Conservation (phyloP, 2,329 filamentous ascomycete genomes). For the Cercospora sp. region DNA sequence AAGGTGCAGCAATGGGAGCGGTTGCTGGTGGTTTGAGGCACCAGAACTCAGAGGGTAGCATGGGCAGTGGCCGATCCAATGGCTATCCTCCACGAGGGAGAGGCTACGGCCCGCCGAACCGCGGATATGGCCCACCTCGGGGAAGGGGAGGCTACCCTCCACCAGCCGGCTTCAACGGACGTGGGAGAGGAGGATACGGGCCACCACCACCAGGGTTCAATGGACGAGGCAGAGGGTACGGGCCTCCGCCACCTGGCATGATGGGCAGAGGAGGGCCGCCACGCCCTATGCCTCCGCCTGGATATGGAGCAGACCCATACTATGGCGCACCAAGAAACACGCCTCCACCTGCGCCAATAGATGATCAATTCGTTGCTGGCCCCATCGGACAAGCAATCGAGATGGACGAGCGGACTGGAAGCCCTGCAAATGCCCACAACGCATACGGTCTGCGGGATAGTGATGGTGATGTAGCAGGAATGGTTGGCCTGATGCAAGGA, state of each 20-base stretch:
- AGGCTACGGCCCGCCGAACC: constrained; percentile 37
- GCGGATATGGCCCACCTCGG: constrained; percentile 48
- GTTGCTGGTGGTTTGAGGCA: constrained; percentile 46
- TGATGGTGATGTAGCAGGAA: constrained; percentile 71
- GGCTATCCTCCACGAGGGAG: constrained; percentile 29
- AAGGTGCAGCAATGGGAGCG: constrained; percentile 36
- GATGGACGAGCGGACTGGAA: constrained; percentile 71
- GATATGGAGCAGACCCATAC: constrained; percentile 33
- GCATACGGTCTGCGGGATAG: constrained; percentile 57
- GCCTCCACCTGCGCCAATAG: constrained; percentile 34
- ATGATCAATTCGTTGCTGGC: constrained; percentile 36
- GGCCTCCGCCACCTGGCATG: constrained; percentile 28
- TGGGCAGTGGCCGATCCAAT: constrained; percentile 42
- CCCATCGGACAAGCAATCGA: constrained; percentile 68
- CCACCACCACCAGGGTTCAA: constrained; percentile 33
- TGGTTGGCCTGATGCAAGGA: constrained; percentile 70
- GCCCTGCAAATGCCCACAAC: constrained; percentile 19
- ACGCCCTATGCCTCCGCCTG: constrained; percentile 31
- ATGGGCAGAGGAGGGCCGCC: constrained; percentile 37
- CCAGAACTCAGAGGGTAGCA: constrained; percentile 51
- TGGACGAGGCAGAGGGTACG: constrained; percentile 34
- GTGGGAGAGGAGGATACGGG: constrained; percentile 52
- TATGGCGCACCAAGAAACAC: constrained; percentile 25
- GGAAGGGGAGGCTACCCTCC: constrained; percentile 56
- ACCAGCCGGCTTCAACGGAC: constrained; percentile 38